phyloP scores from a whole-genome alignment of 2,329 filamentous ascomycete species.

The Pyrenophora tritici-repentis region DNA sequence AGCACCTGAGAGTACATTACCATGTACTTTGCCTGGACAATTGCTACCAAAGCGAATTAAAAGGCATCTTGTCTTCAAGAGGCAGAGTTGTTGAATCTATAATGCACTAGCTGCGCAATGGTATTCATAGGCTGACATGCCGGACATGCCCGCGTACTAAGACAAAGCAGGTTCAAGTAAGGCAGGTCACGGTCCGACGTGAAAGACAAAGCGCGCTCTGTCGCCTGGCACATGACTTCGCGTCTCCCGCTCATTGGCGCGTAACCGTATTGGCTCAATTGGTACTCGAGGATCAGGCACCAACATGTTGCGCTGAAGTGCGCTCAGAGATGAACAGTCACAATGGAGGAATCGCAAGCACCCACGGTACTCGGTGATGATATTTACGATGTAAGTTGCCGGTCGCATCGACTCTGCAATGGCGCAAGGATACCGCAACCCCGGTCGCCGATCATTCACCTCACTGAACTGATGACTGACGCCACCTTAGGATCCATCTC shows the following conservation, averaged over 20 bases:
- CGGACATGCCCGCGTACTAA: no score
- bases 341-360: slow-evolving; percentile 42
- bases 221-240: slow-evolving; percentile 22
- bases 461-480: slow-evolving; percentile 26
- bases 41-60: no score
- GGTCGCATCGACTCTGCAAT: slow-evolving; percentile 14
- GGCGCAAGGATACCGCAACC: slow-evolving; percentile 22
- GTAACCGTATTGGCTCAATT: slow-evolving; percentile 16
- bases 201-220: not conserved
- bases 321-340: slow-evolving; percentile 13
- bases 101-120: no score
- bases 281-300: slow-evolving; percentile 5
- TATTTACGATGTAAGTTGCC: slow-evolving; percentile 43
- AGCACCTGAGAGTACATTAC: no score
- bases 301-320: slow-evolving; percentile 20
- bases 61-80: no score
- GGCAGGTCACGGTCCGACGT: no score
- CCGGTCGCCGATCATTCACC: slow-evolving; percentile 36
- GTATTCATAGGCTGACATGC: no score
- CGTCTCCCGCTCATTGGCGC: slow-evolving; percentile 22
- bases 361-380: slow-evolving; percentile 34
- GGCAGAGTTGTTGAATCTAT: no score
- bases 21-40: no score
- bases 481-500: slow-evolving; percentile 42
- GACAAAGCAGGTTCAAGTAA: no score